These are phyloP conservation scores for Neoascochyta sp. DNA, from an alignment of 2,329 filamentous ascomycete species.

Conservation along the genomic window DNA sequence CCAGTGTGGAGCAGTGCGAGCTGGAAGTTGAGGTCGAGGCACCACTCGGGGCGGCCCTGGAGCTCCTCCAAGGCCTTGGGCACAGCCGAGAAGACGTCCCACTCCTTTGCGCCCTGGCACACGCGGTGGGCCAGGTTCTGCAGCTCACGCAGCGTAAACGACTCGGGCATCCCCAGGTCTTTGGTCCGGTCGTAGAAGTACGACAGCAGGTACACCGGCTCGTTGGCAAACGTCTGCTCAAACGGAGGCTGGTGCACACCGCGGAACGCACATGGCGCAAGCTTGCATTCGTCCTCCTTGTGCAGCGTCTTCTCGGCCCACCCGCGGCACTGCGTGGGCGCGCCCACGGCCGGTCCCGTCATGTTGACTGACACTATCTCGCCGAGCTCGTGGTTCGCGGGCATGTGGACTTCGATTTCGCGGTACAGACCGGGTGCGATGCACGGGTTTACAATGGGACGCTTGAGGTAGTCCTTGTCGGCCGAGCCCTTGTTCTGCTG, in stretches of 20 bases:
- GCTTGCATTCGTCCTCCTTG: constrained; percentile 76
- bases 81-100: constrained; percentile 76
- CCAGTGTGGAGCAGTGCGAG: constrained; percentile 86
- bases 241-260: constrained; percentile 92
- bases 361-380: constrained; percentile 71
- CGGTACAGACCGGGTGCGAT: constrained; percentile 76
- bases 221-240: constrained; percentile 82
- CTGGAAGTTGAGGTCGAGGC: constrained; percentile 96
- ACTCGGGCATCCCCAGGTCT: constrained; percentile 96
- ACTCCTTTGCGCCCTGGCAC: constrained; percentile 71
- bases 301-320: constrained; percentile 86
- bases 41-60: constrained; percentile 78
- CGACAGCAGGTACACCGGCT: constrained; percentile 94
- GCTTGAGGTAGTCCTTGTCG: constrained; percentile 61
- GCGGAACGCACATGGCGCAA: constrained; percentile 97
- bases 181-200: constrained; percentile 97
- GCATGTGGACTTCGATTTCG: constrained; percentile 68
- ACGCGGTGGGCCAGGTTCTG: constrained; percentile 81
- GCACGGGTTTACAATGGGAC: constrained; percentile 78
- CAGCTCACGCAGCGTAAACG: constrained; percentile 87
- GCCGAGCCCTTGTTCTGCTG: constrained; percentile 52
- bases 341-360: constrained; percentile 71
- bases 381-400: constrained; percentile 63
- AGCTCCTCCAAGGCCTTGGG: constrained; percentile 78
- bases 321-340: constrained; percentile 82